Percentiles rank a stretch among this genome's conserved stretches.
These are phyloP conservation scores for Fonsecaea multimorphosa DNA, from an alignment of 2,329 filamentous ascomycete genomes.

Conservation along the genomic window DNA sequence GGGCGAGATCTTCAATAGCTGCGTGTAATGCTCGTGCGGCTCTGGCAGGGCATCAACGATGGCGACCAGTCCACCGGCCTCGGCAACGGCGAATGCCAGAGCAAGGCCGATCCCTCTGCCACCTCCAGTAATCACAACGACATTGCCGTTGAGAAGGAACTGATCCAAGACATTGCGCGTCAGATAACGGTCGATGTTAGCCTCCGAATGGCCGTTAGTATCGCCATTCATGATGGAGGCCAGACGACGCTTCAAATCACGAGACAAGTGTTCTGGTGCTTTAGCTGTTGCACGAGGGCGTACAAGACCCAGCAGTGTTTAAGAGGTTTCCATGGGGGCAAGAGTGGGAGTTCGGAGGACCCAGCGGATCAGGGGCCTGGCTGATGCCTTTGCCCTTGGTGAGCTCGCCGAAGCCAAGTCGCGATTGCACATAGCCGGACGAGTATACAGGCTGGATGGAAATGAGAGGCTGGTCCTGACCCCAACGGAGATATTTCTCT, in stretches of 20 bases:
- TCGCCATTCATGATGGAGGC: background rate
- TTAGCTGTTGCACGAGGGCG: background rate
- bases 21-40: constrained; percentile 37
- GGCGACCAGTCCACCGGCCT: constrained; percentile 49
- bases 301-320: background rate
- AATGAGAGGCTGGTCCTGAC: background rate
- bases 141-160: constrained; percentile 42
- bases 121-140: constrained; percentile 42
- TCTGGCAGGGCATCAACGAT: constrained; percentile 44
- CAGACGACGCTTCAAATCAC: background rate
- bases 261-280: background rate
- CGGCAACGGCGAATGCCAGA: constrained; percentile 48
- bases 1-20: constrained; percentile 42
- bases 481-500: background rate
- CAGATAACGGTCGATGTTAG: constrained; percentile 14
- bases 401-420: background rate
- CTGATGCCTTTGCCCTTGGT: background rate
- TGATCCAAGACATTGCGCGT: constrained; percentile 37
- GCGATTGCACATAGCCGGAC: background rate
- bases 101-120: constrained; percentile 48
- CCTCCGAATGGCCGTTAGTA: background rate
- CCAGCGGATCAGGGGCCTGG: background rate
- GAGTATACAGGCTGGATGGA: background rate
- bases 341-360: background rate
- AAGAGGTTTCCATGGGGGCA: background rate